phyloP scores from a whole-genome alignment of 805 yeast species.

The Saccharomycopsis fodiens region DNA sequence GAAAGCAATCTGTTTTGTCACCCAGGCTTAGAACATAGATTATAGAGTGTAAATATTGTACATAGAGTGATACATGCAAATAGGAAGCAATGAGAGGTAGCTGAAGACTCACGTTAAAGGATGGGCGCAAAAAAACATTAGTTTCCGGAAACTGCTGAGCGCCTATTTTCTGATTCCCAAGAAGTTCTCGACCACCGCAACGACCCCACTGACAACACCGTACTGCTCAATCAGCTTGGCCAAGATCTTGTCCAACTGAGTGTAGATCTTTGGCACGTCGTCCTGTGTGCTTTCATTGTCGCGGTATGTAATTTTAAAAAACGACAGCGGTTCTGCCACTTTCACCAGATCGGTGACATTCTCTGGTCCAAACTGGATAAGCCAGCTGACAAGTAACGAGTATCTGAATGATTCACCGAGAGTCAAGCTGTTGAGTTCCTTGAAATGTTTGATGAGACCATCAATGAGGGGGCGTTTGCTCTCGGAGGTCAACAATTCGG shows the following conservation, averaged over 20 bases:
- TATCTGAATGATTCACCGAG: background rate
- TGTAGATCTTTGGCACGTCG: background rate
- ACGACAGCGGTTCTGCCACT: background rate
- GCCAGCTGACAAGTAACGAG: background rate
- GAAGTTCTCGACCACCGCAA: background rate
- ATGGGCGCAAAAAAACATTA: no score
- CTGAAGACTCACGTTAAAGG: no score
- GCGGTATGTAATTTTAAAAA: background rate
- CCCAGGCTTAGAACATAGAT: background rate
- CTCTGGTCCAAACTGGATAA: background rate
- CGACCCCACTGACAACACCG: background rate
- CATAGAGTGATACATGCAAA: background rate
- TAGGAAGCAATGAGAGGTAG: no score
- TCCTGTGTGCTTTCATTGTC: background rate
- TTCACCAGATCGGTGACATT: background rate
- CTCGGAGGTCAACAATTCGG: background rate
- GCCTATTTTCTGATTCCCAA: background rate
- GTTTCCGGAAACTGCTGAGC: no score
- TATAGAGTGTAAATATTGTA: background rate
- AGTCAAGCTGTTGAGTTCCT: background rate
- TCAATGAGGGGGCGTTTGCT: background rate
- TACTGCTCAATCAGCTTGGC: background rate
- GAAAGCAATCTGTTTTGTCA: slow-evolving; percentile 39
- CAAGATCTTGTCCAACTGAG: background rate
- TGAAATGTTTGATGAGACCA: background rate